A percentile compares a stretch with the other conserved stretches of the same genome.
Evolutionary conservation across 257 asterid species (phyloP).

Genomic region (Henckelia pumila): DNA sequence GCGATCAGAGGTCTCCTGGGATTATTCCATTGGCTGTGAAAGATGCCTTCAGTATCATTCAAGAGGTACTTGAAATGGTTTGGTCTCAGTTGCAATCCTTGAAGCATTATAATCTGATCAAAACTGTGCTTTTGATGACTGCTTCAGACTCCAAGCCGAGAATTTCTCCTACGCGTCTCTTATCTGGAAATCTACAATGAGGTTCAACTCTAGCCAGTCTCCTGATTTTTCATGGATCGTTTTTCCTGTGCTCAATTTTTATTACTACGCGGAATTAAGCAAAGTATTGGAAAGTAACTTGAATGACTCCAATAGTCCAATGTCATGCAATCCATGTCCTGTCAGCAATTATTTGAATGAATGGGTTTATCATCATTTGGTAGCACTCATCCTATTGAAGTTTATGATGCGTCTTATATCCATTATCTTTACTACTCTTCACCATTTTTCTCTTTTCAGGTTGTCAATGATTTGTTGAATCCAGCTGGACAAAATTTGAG

Average conservation of each 20-base stretch:
- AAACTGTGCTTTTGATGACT: slow-evolving; percentile 23
- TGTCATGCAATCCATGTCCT: slow-evolving; percentile 2
- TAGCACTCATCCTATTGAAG: slow-evolving; percentile 17
- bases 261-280: slow-evolving; percentile 8
- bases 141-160: slow-evolving; percentile 93
- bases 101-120: slow-evolving; percentile 24
- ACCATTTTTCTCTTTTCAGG: slow-evolving; percentile 52
- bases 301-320: background rate
- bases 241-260: slow-evolving; percentile 23
- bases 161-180: slow-evolving; percentile 92
- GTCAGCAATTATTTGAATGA: slow-evolving; percentile 14
- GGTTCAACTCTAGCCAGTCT: slow-evolving; percentile 49
- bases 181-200: slow-evolving; percentile 98
- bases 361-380: slow-evolving; percentile 20
- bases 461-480: slow-evolving; percentile 93
- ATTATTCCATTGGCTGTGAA: slow-evolving; percentile 97
- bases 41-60: slow-evolving; percentile 96
- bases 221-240: slow-evolving; percentile 23
- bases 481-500: slow-evolving; percentile 98
- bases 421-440: slow-evolving; percentile 23
- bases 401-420: slow-evolving; percentile 14
- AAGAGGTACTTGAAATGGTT: slow-evolving; percentile 70
- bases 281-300: slow-evolving; percentile 4
- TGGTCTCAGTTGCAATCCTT: slow-evolving; percentile 26
- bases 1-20: slow-evolving; percentile 99